Base-by-base conservation (phyloP, 306 rosid genomes). In the Echinosophora koreensis region DNA sequence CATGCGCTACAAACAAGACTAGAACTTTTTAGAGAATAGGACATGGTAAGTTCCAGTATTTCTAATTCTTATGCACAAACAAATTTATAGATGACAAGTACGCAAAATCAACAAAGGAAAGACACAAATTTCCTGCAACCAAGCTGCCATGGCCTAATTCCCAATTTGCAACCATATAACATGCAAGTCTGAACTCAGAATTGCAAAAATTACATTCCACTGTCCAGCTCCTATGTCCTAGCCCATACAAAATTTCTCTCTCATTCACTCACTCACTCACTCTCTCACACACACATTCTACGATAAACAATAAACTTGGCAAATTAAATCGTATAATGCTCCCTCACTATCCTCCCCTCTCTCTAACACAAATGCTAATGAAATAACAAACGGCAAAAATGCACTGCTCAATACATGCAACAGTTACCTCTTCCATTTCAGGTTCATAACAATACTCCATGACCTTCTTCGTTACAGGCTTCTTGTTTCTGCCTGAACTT, bases 401-500 rank as follows among this genome's bases (percentile, higher is more conserved):
- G 37, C 41, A 68, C 41, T 66, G 69, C 77, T 16, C 27, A 72
- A 59, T 59, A 81, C 50, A 67, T 54, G 65, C 8, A 54, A 64
- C 70, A 44, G 22, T 55, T 92, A 92, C 99, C 99, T 90, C 97
- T 80, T 92, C 97, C 97, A 95, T 95, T 85, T 95, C 97, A 83
- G 99, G 96, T 92, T 92, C 99, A 71, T 95, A 95, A 66, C 97
- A 95, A 82, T 92, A 95, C 87, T 95, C 99, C 96, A 92, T 92
- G 87, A 92, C 92, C 84, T 79, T 95, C 85, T 88, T 95, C 66
- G 37, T 78, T 27, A 77, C 89, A 59, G 88, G 86, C 87, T 87
- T 95, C 90, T 95, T 95, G 86, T 87, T 88, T 86, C 91, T 89
- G 66, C 88, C 82, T 42, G 97, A 87, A 81, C 84, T 84, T 44